phyloP scores from a whole-genome alignment of 495 filamentous ascomycete species.

The Penicillium coffeae region DNA sequence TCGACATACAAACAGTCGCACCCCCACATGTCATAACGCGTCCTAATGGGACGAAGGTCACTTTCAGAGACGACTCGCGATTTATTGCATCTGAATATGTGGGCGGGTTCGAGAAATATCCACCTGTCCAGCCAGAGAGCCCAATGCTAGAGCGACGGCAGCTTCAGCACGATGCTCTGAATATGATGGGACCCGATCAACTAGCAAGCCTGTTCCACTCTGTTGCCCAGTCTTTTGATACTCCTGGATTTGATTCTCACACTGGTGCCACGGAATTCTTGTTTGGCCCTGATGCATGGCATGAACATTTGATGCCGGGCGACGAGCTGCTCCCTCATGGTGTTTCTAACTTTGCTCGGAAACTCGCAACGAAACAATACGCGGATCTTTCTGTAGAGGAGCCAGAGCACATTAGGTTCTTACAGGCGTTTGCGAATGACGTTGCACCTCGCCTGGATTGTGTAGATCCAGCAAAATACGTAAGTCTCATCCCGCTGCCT shows the following conservation, averaged over 20 bases:
- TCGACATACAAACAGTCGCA: constrained; percentile 71
- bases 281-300: constrained; percentile 18
- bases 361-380: constrained; percentile 23
- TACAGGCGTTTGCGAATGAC: constrained; percentile 90
- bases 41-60: constrained; percentile 65
- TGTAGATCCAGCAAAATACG: constrained; percentile 81
- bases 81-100: constrained; percentile 89
- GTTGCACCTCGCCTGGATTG: constrained; percentile 94
- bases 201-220: constrained; percentile 25
- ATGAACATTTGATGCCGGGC: constrained; percentile 22
- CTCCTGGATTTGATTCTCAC: constrained; percentile 17
- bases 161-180: constrained; percentile 36
- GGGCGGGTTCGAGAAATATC: constrained; percentile 74
- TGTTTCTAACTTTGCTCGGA: constrained; percentile 24
- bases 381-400: constrained; percentile 58
- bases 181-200: constrained; percentile 24
- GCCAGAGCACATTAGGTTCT: constrained; percentile 73
- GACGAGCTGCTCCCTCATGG: constrained; percentile 28
- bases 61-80: constrained; percentile 84
- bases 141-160: constrained; percentile 31
- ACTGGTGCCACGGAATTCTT: constrained; percentile 13
- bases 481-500: constrained; percentile 32
- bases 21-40: constrained; percentile 61
- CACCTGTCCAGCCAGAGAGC: constrained; percentile 43
- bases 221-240: constrained; percentile 25